A percentile compares a stretch with the other conserved stretches of the same genome.
These are phyloP conservation scores for Lactarius akahatsu DNA, from an alignment of 768 basidiomycete species.

Conservation along the genomic window DNA sequence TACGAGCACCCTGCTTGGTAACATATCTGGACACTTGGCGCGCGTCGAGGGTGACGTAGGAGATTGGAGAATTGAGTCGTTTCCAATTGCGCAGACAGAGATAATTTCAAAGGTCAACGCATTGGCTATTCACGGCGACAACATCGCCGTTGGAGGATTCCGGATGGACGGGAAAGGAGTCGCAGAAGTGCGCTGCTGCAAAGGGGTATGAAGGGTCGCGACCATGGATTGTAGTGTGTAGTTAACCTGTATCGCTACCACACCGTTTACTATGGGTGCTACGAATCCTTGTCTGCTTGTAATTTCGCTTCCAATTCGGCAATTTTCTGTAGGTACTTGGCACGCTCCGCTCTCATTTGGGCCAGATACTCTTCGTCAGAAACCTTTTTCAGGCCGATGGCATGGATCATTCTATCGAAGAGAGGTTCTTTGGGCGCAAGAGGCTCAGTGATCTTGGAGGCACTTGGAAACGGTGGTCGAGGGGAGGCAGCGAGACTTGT, in stretches of 20 bases:
- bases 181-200: conserved; percentile 35
- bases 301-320: conserved; percentile 48
- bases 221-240: background rate
- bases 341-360: conserved; percentile 57
- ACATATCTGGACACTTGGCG: conserved; percentile 50
- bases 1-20: conserved; percentile 62
- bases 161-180: conserved; percentile 55
- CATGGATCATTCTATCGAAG: conserved; percentile 43
- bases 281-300: conserved; percentile 40
- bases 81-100: conserved; percentile 47
- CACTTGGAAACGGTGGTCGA: background rate
- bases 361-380: conserved; percentile 73
- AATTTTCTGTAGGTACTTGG: conserved; percentile 55
- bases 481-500: conserved; percentile 25
- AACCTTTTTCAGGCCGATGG: conserved; percentile 54
- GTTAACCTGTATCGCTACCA: background rate
- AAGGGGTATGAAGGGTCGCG: conserved; percentile 2
- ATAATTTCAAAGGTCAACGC: conserved; percentile 64
- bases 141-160: conserved; percentile 63
- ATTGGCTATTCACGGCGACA: conserved; percentile 47
- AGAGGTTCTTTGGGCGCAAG: conserved; percentile 31
- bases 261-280: conserved; percentile 26
- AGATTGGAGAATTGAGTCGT: conserved; percentile 42
- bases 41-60: conserved; percentile 40
- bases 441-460: background rate